These are phyloP conservation scores for Corylus heterophylla DNA, from an alignment of 306 rosid genomes.

Conservation along the genomic window DNA sequence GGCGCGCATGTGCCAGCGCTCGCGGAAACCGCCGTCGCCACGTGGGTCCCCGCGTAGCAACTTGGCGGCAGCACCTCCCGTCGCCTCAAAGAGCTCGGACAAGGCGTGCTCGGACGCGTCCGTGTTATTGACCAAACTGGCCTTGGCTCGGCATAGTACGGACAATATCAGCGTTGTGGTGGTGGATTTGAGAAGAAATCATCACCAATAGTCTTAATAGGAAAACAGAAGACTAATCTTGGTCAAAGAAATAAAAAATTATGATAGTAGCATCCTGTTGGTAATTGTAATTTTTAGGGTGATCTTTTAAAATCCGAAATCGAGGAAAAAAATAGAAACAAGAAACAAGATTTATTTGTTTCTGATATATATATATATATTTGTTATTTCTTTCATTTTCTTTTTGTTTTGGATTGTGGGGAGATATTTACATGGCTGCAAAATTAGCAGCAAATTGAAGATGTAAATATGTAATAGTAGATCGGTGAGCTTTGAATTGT, in stretches of 20 bases:
- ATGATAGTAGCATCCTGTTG: not conserved
- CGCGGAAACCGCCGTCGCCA: constrained; percentile 36
- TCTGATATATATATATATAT: not conserved
- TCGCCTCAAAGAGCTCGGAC: constrained; percentile 42
- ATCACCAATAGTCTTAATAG: not conserved
- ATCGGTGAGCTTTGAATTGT: not conserved
- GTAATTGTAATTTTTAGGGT: constrained; percentile 20
- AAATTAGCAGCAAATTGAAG: not conserved
- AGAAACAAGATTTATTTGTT: not conserved
- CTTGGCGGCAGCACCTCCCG: constrained; percentile 1
- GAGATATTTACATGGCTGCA: not conserved
- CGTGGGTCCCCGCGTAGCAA: constrained; percentile 29
- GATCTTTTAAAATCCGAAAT: constrained; percentile 2
- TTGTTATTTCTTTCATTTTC: not conserved
- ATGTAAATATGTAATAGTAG: not conserved
- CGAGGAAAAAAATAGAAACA: not conserved
- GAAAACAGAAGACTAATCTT: not conserved
- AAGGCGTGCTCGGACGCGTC: constrained; percentile 82
- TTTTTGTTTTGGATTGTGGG: not conserved
- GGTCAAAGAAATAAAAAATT: not conserved
- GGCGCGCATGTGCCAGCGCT: constrained; percentile 62
- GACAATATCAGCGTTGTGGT: constrained; percentile 92
- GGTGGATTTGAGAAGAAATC: constrained; percentile 62
- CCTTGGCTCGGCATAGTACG: constrained; percentile 76
- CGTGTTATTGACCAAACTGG: constrained; percentile 76